Percentiles rank a stretch among this genome's conserved stretches.
These are phyloP conservation scores for Crotalaria pallida DNA, from an alignment of 306 rosid species.

Conservation along the genomic window DNA sequence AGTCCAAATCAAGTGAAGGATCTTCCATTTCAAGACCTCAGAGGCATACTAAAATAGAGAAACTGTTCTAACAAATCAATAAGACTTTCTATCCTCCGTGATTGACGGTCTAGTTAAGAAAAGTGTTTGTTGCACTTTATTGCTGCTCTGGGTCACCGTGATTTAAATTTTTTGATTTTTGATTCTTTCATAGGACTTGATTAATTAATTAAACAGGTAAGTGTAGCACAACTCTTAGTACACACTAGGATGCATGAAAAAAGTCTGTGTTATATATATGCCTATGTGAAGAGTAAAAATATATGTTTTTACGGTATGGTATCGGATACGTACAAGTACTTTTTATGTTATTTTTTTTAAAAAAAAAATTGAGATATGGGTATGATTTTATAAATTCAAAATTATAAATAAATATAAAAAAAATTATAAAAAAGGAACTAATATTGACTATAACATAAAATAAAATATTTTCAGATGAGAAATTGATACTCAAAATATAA, in stretches of 20 bases:
- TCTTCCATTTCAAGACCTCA: neutral
- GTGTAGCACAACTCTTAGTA: neutral
- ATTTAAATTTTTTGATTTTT: neutral
- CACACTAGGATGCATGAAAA: neutral
- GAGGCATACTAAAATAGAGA: neutral
- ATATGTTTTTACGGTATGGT: too few relatives aligned
- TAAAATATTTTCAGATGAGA: too few relatives aligned
- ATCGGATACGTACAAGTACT: too few relatives aligned
- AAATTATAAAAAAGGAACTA: too few relatives aligned
- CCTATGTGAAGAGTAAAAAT: neutral
- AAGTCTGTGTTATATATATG: neutral
- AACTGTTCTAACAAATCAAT: neutral
- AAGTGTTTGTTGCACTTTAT: constrained; percentile 5
- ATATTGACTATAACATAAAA: too few relatives aligned
- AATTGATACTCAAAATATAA: too few relatives aligned
- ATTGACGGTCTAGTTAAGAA: constrained; percentile 1
- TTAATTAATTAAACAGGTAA: neutral
- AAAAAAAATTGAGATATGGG: too few relatives aligned
- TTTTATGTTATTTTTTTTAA: too few relatives aligned
- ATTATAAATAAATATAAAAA: too few relatives aligned
- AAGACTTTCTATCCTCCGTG: constrained; percentile 15
- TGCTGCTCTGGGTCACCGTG: neutral
- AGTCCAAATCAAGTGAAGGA: neutral
- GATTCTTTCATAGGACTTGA: neutral
- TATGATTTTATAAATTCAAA: too few relatives aligned